Evolutionary conservation across 805 yeast species (phyloP).

Genomic region (Saturnispora serradocipensis): DNA sequence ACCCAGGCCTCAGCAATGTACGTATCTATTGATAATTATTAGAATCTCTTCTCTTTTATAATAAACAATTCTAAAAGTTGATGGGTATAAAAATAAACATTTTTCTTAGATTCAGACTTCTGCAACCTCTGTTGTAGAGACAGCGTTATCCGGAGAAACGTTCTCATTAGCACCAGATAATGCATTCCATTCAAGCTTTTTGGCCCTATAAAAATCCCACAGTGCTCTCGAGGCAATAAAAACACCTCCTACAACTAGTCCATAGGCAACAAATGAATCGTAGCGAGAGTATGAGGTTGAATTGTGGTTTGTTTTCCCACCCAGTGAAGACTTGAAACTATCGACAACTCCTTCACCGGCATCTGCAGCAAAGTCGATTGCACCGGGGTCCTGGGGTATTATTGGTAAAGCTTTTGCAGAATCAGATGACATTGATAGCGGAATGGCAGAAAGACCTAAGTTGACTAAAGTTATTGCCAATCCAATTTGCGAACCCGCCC

Average conservation of each 20-base stretch:
- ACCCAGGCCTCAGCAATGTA: neutral
- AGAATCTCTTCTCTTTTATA: neutral
- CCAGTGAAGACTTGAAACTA: slow-evolving; percentile 19
- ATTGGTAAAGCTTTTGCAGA: slow-evolving; percentile 13
- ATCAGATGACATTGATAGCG: slow-evolving; percentile 26
- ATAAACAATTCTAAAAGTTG: neutral
- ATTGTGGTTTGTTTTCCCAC: slow-evolving; percentile 6
- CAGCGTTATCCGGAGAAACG: neutral
- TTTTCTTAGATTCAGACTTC: neutral
- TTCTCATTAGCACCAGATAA: neutral
- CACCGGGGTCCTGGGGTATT: slow-evolving; percentile 51
- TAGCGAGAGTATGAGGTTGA: slow-evolving; percentile 1
- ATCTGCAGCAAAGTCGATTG: slow-evolving; percentile 33
- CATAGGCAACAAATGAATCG: slow-evolving; percentile 50
- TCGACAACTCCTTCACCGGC: slow-evolving; percentile 22
- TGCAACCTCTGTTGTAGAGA: neutral
- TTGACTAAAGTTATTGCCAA: slow-evolving; percentile 76
- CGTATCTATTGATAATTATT: neutral
- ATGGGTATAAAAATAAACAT: slow-evolving; percentile 2
- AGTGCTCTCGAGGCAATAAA: slow-evolving; percentile 57
- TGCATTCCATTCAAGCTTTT: slow-evolving; percentile 49
- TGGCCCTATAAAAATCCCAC: slow-evolving; percentile 67
- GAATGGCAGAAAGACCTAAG: slow-evolving; percentile 52
- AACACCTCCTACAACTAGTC: slow-evolving; percentile 58
- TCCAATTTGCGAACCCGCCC: slow-evolving; percentile 90